Evolutionary conservation across 2,329 filamentous ascomycete genomes (phyloP), one percentile per base, ranked within the genome.

Genomic region (Simplicillium sp.): DNA sequence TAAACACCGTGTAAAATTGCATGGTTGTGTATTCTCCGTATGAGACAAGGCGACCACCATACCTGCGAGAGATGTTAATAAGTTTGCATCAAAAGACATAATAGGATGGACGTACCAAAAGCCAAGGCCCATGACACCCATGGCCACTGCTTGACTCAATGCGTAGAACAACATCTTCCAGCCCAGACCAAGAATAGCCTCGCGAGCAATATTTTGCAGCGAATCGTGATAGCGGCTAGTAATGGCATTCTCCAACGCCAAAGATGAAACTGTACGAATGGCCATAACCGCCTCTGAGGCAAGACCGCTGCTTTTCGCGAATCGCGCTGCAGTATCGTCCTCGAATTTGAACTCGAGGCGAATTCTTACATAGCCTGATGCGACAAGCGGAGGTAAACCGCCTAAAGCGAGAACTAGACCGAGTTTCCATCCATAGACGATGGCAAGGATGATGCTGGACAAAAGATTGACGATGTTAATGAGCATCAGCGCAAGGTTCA

Each of bases 1-100:
- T 65, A 50, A 74, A 74, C 28, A 71, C 63, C 29, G 66, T 58
- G 48, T 73, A 73, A 52, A 73, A 75, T 36, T 70, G 60, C 3
- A 58, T 50, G 0, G 61, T 53, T 2, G 57, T 57, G 47, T 74
- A 73, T 46, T 75, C 71, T n/a, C 65, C 61, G 1, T 52, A 57
- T 1, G 62, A 62, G 7, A 68, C 53, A 4, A 67, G 56, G 16
- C 51, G 55, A 1, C 64, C 61, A 2, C 65, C 63, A 32, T 67
- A 64, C 55, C 56, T 59, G 20, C 3, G 20, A 25, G 6, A 25
- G 9, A 25, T 25, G 9, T 25, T 25, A 25, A 25, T 25, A 25
- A 25, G 9, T 25, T 9, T 25, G 20, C 9, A 9, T 5, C 6
- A 25, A 25, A 25, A 6, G 20, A 25, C 5, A 9, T 25, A 25